Conservation (phyloP, 768 basidiomycete genomes). For the Naganishia friedmannii region DNA sequence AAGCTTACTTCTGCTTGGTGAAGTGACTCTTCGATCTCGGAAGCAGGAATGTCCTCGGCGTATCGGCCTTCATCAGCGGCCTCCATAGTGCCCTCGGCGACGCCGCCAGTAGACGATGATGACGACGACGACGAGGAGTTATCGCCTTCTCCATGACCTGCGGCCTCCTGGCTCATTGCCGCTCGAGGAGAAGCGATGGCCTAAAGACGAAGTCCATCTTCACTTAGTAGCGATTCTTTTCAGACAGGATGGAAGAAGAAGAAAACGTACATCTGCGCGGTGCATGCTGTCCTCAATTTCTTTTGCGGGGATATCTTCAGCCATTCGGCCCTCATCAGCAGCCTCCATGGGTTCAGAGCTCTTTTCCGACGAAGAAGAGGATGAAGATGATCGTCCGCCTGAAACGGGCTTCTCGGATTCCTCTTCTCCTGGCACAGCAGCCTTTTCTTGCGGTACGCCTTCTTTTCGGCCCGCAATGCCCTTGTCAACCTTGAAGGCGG, state of each 20-base stretch:
- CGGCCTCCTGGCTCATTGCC: conserved; percentile 17
- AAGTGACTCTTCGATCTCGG: conserved; percentile 23
- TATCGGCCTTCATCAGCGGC: conserved; percentile 28
- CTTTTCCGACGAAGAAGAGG: conserved; percentile 5
- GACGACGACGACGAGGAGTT: background rate
- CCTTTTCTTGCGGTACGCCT: conserved; percentile 14
- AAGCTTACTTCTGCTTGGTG: conserved; percentile 19
- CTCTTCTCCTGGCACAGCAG: conserved; percentile 16
- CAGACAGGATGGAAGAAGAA: background rate
- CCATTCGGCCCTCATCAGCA: conserved; percentile 28
- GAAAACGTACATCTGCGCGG: conserved; percentile 24
- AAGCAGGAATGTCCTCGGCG: conserved; percentile 27
- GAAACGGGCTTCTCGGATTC: conserved; percentile 23
- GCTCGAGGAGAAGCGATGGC: conserved; percentile 17
- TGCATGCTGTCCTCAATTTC: conserved; percentile 22
- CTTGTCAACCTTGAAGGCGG: conserved; percentile 23
- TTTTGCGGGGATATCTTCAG: conserved; percentile 30
- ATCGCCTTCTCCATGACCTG: conserved; percentile 3
- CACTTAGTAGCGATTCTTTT: background rate
- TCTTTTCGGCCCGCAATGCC: conserved; percentile 3
- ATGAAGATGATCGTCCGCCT: conserved; percentile 10
- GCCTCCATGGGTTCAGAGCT: conserved; percentile 19
- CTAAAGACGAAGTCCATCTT: background rate
- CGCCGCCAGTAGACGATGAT: background rate
- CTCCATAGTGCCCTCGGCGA: conserved; percentile 12